phyloP scores from a whole-genome alignment of 2,329 filamentous ascomycete genomes.

The Chaetomiaceae sp. region DNA sequence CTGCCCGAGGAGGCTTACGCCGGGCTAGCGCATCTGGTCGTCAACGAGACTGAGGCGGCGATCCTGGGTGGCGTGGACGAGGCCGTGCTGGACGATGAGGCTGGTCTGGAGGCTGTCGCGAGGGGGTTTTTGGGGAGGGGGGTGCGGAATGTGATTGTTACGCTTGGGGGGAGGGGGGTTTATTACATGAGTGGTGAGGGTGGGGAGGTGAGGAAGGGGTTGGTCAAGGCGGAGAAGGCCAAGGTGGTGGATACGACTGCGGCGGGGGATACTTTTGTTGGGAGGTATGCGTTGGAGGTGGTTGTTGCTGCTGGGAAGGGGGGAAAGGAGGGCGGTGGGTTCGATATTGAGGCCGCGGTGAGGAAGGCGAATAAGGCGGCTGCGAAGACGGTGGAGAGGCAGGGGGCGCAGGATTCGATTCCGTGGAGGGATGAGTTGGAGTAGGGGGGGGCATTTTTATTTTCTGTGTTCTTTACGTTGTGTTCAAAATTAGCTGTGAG shows the following conservation, averaged over 20 bases:
- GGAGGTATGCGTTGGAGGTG: slow-evolving; percentile 73
- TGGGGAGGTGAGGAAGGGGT: slow-evolving; percentile 38
- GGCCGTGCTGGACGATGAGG: slow-evolving; percentile 43
- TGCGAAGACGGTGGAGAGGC: slow-evolving; percentile 59
- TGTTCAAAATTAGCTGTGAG: too few relatives aligned
- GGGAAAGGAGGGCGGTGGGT: slow-evolving; percentile 28
- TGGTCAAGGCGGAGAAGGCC: slow-evolving; percentile 63
- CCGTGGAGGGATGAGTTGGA: slow-evolving; percentile 54
- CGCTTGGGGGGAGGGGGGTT: slow-evolving; percentile 75
- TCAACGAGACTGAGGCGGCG: slow-evolving; percentile 87
- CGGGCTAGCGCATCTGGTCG: slow-evolving; percentile 70
- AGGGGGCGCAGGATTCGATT: slow-evolving; percentile 62
- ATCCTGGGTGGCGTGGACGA: slow-evolving; percentile 58
- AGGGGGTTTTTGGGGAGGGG: slow-evolving; percentile 61
- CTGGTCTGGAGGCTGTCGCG: slow-evolving; percentile 45
- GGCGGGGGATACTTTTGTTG: slow-evolving; percentile 91
- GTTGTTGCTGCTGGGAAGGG: too few relatives aligned
- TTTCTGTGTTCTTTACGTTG: too few relatives aligned
- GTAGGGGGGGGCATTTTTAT: neutral
- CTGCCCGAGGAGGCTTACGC: slow-evolving; percentile 63
- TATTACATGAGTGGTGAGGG: slow-evolving; percentile 50
- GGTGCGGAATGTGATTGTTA: slow-evolving; percentile 74
- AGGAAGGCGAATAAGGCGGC: slow-evolving; percentile 58
- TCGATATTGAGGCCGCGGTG: slow-evolving; percentile 57
- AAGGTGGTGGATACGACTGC: slow-evolving; percentile 87